Percentiles rank a stretch among this genome's conserved stretches.
phyloP scores from a whole-genome alignment of 2,329 filamentous ascomycete species.

The Trichoderma endophyticum region DNA sequence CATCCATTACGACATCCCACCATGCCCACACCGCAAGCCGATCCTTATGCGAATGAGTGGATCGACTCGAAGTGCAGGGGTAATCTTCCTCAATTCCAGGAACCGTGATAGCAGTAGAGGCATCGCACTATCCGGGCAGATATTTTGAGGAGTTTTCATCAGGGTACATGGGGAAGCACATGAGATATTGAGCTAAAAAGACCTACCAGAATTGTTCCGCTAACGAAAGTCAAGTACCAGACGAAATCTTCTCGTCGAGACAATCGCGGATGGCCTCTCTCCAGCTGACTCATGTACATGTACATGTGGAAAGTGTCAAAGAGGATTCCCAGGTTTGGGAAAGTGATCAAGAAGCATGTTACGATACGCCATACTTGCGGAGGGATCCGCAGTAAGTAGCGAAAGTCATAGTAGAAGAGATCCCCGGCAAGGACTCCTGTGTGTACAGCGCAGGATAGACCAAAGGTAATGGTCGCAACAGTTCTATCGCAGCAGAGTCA shows the following conservation, averaged over 20 bases:
- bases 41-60: slow-evolving; percentile 67
- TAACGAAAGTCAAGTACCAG: slow-evolving; percentile 74
- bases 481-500: slow-evolving; percentile 51
- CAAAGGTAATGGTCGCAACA: slow-evolving; percentile 59
- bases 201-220: slow-evolving; percentile 74
- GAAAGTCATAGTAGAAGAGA: slow-evolving; percentile 52
- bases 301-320: slow-evolving; percentile 76
- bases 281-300: slow-evolving; percentile 71
- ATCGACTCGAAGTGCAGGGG: slow-evolving; percentile 60
- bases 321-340: slow-evolving; percentile 48
- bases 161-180: slow-evolving; percentile 14
- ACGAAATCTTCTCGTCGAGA: slow-evolving; percentile 72
- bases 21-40: slow-evolving; percentile 67
- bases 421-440: slow-evolving; percentile 49
- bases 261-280: slow-evolving; percentile 70
- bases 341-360: slow-evolving; percentile 43
- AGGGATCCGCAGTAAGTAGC: slow-evolving; percentile 50
- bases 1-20: slow-evolving; percentile 73
- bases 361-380: slow-evolving; percentile 44
- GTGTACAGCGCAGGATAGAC: slow-evolving; percentile 59
- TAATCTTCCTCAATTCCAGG: slow-evolving; percentile 80
- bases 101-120: slow-evolving; percentile 73
- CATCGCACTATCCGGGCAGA: slow-evolving; percentile 73
- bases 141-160: slow-evolving; percentile 53
- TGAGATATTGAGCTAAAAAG: slow-evolving; percentile 18